Conservation (phyloP, 306 rosid species). For the Castanospermum australe region DNA sequence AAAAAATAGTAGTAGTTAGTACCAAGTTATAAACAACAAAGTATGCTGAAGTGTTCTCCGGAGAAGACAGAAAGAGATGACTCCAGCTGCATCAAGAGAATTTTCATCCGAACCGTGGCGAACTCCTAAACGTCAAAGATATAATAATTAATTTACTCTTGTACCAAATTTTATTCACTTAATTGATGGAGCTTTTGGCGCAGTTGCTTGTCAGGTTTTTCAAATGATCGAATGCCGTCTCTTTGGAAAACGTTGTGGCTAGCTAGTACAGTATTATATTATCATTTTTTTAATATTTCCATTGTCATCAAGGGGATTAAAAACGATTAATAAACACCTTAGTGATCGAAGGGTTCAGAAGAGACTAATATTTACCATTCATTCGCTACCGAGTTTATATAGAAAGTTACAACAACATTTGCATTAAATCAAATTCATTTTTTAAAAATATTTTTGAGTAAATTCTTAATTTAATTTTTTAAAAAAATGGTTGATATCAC, state of each 20-base stretch:
- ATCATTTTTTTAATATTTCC: not conserved
- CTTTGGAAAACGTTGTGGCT: not conserved
- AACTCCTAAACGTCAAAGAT: not conserved
- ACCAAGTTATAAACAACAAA: not conserved
- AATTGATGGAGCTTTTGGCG: not conserved
- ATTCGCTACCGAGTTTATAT: not conserved
- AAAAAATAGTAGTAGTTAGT: no score
- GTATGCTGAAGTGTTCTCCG: not conserved
- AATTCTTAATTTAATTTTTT: no score
- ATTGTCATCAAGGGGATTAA: not conserved
- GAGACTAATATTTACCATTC: not conserved
- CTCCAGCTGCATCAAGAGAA: not conserved
- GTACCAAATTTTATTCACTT: not conserved
- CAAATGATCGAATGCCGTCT: not conserved
- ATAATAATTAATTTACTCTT: not conserved
- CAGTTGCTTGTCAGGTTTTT: not conserved
- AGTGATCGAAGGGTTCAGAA: slow-evolving; percentile 1
- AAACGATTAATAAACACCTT: not conserved
- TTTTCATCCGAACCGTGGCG: not conserved
- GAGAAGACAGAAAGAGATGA: not conserved
- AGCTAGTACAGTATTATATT: not conserved
- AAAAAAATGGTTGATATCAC: no score
- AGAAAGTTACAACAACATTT: not conserved
- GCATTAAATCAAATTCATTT: not conserved
- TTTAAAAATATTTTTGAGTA: not conserved